Percentiles rank a stretch among this genome's conserved stretches.
These are phyloP conservation scores for Phytophthora cajani DNA, from an alignment of 352 stramenopile genomes.

Conservation along the genomic window DNA sequence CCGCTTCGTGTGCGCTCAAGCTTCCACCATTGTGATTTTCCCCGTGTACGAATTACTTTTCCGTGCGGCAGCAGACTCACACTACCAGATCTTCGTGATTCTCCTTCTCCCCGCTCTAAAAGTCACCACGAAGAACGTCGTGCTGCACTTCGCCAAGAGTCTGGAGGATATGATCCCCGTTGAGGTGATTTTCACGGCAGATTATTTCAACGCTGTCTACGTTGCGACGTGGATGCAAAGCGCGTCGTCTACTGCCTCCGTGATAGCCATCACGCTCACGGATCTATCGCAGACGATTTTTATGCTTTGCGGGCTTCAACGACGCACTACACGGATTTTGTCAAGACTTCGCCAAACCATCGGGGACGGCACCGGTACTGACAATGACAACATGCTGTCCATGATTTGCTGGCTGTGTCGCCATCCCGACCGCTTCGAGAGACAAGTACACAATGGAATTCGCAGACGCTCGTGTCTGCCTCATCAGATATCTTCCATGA, in stretches of 20 bases:
- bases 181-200: constrained; percentile 33
- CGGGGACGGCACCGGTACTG: not conserved
- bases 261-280: constrained; percentile 26
- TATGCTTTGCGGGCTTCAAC: constrained; percentile 24
- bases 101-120: constrained; percentile 39
- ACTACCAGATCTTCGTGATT: constrained; percentile 19
- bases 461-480: constrained; percentile 21
- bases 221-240: constrained; percentile 37
- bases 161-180: constrained; percentile 32
- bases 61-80: constrained; percentile 6
- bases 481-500: constrained; percentile 15
- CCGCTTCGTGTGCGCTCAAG: constrained; percentile 26
- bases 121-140: constrained; percentile 26
- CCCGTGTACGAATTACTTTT: constrained; percentile 32
- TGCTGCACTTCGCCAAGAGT: constrained; percentile 13
- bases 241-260: constrained; percentile 7
- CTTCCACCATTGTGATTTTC: constrained; percentile 27
- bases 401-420: constrained; percentile 23
- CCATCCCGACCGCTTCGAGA: constrained; percentile 18
- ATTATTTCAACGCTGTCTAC: constrained; percentile 40
- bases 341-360: constrained; percentile 4
- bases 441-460: constrained; percentile 6
- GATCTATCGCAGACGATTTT: constrained; percentile 26
- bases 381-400: constrained; percentile 16
- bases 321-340: constrained; percentile 9